These are phyloP conservation scores for Gastrolobium villosum DNA, from an alignment of 306 rosid species.

Conservation along the genomic window DNA sequence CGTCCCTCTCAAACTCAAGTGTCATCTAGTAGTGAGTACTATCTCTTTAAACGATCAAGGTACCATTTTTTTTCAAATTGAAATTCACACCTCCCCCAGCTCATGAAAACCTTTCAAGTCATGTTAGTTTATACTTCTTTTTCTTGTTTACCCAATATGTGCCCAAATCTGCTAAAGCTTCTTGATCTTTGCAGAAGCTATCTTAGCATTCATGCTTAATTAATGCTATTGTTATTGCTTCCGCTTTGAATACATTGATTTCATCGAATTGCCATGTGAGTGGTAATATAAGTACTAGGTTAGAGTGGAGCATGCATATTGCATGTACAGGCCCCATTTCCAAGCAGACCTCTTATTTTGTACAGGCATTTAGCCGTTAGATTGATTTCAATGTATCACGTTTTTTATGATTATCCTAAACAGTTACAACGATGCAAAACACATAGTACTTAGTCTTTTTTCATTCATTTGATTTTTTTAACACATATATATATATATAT, in stretches of 20 bases:
- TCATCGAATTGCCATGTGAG: conserved; percentile 34
- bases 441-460: background rate
- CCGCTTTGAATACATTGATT: conserved; percentile 28
- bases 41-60: background rate
- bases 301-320: conserved; percentile 37
- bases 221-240: conserved; percentile 20
- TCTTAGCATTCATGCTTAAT: conserved; percentile 7
- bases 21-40: conserved; percentile 11
- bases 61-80: conserved; percentile 15
- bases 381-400: conserved; percentile 8
- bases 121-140: conserved; percentile 32
- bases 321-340: conserved; percentile 39
- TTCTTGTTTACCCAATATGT: conserved; percentile 41
- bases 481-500: too few species aligned
- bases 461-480: background rate
- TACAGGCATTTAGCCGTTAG: conserved; percentile 16
- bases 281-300: conserved; percentile 34
- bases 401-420: conserved; percentile 32
- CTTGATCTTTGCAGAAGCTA: background rate
- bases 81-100: conserved; percentile 18
- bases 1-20: conserved; percentile 37
- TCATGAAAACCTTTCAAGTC: background rate
- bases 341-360: conserved; percentile 27
- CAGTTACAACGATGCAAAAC: conserved; percentile 29
- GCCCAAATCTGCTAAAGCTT: conserved; percentile 35